Evolutionary conservation across 2,329 filamentous ascomycete species (phyloP), one percentile per base, ranked within the genome.

Genomic region (Aspergillus sp.): DNA sequence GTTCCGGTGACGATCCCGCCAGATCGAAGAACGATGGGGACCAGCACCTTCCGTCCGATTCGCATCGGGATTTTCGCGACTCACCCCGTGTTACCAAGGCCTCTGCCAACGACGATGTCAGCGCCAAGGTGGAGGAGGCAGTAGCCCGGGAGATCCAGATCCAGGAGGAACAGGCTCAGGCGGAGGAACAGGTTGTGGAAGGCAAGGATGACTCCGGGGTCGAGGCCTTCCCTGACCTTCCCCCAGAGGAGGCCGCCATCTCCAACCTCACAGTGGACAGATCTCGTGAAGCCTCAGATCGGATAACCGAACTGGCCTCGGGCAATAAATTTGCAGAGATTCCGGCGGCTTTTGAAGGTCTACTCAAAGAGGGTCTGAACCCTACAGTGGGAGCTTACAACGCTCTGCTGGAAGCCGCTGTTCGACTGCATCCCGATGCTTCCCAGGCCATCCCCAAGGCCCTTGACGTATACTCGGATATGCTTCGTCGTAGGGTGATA

Each of bases 391-490:
- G 81, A 41, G 86, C 91, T n/a, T 98, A 98, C 76, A 96, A 96
- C 64, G 86, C 88, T 43, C 77, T 98, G 40, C 74, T 98, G 39
- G 77, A 83, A 58, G 88, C 93, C 4, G 89, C 89, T 9, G 88
- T 96, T 51, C 79, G 88, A 56, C 78, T 96, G 12, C 87, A 90
- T 5, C 75, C 77, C 27, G 83, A 87, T 65, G 86, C 83, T 67
- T 85, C 85, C 45, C 86, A 94, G 70, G 82, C 93, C 44, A 87
- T 94, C 9, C 85, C 88, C 51, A 94, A 94, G 72, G 89, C 88
- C 4, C 77, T 97, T 44, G 90, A 95, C 71, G 86, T 98, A 44
- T 98, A 97, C 67, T 85, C 89, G 10, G 90, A 97, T 64, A 97
- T 98, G 93, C 81, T 95, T 57, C 82, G 85, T 54, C 85, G 90